Evolutionary conservation across 78 protist genomes (phyloP).

Genomic region (Cavenderia fasciculata): DNA sequence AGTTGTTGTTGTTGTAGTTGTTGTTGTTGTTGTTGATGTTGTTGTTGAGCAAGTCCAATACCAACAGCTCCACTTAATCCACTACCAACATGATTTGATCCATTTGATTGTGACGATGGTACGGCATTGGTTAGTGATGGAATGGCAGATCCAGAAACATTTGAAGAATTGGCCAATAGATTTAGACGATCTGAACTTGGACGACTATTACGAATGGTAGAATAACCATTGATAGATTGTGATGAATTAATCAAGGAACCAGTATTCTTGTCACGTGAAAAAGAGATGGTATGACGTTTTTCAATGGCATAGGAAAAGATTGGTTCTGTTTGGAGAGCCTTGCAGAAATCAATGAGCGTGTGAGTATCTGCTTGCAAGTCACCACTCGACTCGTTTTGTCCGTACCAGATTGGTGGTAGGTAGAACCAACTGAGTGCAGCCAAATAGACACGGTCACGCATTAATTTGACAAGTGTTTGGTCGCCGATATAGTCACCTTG

Average conservation of each 20-base stretch:
- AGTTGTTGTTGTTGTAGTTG: too few species aligned
- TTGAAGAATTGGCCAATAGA: too few species aligned
- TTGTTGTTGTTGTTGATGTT: background rate
- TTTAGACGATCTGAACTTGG: too few species aligned
- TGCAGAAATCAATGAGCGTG: slow-evolving; percentile 58
- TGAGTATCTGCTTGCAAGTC: slow-evolving; percentile 27
- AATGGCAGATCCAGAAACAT: too few species aligned
- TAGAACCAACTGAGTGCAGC: slow-evolving; percentile 79
- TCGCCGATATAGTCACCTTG: slow-evolving; percentile 50
- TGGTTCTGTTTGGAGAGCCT: slow-evolving; percentile 54
- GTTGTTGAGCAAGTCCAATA: slow-evolving; percentile 3
- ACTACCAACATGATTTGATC: too few species aligned
- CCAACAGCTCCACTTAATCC: slow-evolving; percentile 47
- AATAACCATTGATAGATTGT: too few species aligned
- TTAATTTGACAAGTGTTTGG: background rate
- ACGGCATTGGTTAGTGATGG: too few species aligned
- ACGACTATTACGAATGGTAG: too few species aligned
- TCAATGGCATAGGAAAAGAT: slow-evolving; percentile 20
- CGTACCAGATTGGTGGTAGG: slow-evolving; percentile 77
- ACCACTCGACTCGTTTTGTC: slow-evolving; percentile 12
- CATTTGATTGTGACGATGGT: too few species aligned
- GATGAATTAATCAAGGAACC: too few species aligned
- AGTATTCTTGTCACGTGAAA: too few species aligned
- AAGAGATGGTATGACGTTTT: slow-evolving; percentile 15
- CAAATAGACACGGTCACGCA: slow-evolving; percentile 63